These are phyloP conservation scores for Glycyrrhiza uralensis DNA, from an alignment of 306 rosid genomes.

Conservation along the genomic window DNA sequence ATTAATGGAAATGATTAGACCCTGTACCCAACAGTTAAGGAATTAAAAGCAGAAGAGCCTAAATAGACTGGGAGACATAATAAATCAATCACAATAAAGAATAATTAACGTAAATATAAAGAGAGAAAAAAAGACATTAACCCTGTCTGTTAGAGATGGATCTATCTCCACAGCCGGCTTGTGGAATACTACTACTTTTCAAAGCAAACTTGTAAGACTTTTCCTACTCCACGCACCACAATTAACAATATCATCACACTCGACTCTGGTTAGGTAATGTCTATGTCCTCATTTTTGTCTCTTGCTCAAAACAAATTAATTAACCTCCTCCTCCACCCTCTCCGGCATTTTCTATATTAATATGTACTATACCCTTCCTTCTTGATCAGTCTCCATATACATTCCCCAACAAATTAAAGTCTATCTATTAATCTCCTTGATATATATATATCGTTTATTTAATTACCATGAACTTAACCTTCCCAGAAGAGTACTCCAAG, in stretches of 20 bases:
- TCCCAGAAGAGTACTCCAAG: slow-evolving; percentile 37
- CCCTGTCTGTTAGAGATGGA: slow-evolving; percentile 15
- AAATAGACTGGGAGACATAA: slow-evolving; percentile 13
- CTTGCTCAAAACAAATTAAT: slow-evolving; percentile 18
- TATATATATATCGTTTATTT: too few species aligned
- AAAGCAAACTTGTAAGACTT: slow-evolving; percentile 35
- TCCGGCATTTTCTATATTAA: slow-evolving; percentile 34
- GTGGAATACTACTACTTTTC: slow-evolving; percentile 11
- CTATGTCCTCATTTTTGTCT: slow-evolving; percentile 50
- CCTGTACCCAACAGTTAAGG: too few species aligned
- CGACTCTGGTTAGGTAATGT: slow-evolving; percentile 28
- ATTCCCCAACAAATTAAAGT: not conserved
- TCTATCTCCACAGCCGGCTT: slow-evolving; percentile 54
- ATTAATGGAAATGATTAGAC: too few species aligned
- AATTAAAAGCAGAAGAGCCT: slow-evolving; percentile 22
- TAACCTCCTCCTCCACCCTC: slow-evolving; percentile 7
- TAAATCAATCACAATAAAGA: slow-evolving; percentile 13
- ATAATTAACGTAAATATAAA: not conserved
- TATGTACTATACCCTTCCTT: not conserved
- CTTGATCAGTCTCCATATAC: not conserved
- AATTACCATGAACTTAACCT: slow-evolving; percentile 38
- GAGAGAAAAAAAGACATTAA: not conserved
- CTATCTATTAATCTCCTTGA: not conserved
- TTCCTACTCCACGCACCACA: slow-evolving; percentile 14
- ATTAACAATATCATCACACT: too few species aligned